These are phyloP conservation scores for Metrosideros polymorpha DNA, from an alignment of 441 rosid genomes.

Conservation along the genomic window DNA sequence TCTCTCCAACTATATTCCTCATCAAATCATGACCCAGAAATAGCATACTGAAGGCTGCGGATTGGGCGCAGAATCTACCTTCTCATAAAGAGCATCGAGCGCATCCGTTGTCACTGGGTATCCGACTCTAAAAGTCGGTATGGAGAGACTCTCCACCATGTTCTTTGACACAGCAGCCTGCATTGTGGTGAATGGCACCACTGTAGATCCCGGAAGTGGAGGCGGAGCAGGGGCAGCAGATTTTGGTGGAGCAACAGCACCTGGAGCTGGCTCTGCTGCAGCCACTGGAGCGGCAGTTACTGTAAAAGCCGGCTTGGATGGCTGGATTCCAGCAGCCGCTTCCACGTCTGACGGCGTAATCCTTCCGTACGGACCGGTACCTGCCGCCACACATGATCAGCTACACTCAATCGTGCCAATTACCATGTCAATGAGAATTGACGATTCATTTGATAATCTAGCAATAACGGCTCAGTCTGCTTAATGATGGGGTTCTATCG, in stretches of 20 bases:
- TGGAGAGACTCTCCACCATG: conserved; percentile 81
- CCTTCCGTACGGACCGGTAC: conserved; percentile 82
- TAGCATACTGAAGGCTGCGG: not conserved
- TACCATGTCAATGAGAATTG: not conserved
- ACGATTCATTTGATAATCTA: not conserved
- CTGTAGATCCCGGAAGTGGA: conserved; percentile 57
- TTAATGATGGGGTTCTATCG: not conserved
- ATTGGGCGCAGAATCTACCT: conserved; percentile 1
- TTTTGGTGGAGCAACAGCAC: conserved; percentile 16
- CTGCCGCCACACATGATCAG: conserved; percentile 16
- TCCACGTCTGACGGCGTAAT: conserved; percentile 75
- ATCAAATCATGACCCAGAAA: not conserved
- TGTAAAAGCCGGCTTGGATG: conserved; percentile 25
- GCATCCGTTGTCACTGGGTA: conserved; percentile 78
- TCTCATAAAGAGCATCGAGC: conserved; percentile 83
- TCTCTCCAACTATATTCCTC: not conserved
- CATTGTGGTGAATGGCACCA: conserved; percentile 89
- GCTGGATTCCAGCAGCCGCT: conserved; percentile 68
- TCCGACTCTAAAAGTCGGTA: conserved; percentile 91
- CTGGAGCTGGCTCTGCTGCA: not conserved
- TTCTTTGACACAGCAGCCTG: conserved; percentile 81
- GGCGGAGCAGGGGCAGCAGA: conserved; percentile 28
- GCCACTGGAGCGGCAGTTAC: not conserved
- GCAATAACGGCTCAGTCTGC: not conserved
- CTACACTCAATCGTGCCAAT: not conserved